Evolutionary conservation across 31 red algal genomes (phyloP).

Genomic region (Endocladia muricata): DNA sequence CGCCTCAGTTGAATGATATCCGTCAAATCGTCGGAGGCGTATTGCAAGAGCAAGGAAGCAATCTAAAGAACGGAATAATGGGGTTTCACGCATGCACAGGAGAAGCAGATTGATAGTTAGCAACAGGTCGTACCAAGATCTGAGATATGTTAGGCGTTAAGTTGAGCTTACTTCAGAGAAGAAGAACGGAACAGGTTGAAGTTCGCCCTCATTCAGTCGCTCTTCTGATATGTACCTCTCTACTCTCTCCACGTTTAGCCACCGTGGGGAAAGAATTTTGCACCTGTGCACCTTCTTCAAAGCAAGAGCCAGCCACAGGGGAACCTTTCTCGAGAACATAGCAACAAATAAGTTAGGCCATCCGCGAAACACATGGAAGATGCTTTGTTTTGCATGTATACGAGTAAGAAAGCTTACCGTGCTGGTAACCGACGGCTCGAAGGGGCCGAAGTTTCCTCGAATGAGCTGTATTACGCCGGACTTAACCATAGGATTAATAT

Average conservation of each 20-base stretch:
- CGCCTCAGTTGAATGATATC: slow-evolving; percentile 31
- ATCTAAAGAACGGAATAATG: slow-evolving; percentile 46
- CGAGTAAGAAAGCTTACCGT: slow-evolving; percentile 62
- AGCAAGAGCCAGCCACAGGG: slow-evolving; percentile 78
- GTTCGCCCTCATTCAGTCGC: slow-evolving; percentile 44
- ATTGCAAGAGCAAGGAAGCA: slow-evolving; percentile 69
- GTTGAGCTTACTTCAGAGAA: slow-evolving; percentile 58
- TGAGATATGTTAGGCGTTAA: too few species aligned
- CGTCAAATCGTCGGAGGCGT: slow-evolving; percentile 70
- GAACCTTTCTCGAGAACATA: slow-evolving; percentile 42
- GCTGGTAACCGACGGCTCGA: slow-evolving; percentile 67
- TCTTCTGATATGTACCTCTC: slow-evolving; percentile 59
- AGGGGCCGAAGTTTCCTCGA: slow-evolving; percentile 73
- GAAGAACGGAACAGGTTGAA: slow-evolving; percentile 65
- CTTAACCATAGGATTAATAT: slow-evolving; percentile 73
- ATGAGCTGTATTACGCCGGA: slow-evolving; percentile 56
- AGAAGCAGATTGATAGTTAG: too few species aligned
- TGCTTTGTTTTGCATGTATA: too few species aligned
- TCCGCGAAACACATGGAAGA: too few species aligned
- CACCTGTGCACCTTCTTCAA: slow-evolving; percentile 81
- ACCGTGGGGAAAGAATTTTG: slow-evolving; percentile 71
- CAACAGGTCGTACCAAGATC: too few species aligned
- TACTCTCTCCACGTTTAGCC: slow-evolving; percentile 49
- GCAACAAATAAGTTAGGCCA: neutral
- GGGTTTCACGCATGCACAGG: too few species aligned